Evolutionary conservation across 768 basidiomycete genomes (phyloP).

Genomic region (Omphalotus guepiniiformis): DNA sequence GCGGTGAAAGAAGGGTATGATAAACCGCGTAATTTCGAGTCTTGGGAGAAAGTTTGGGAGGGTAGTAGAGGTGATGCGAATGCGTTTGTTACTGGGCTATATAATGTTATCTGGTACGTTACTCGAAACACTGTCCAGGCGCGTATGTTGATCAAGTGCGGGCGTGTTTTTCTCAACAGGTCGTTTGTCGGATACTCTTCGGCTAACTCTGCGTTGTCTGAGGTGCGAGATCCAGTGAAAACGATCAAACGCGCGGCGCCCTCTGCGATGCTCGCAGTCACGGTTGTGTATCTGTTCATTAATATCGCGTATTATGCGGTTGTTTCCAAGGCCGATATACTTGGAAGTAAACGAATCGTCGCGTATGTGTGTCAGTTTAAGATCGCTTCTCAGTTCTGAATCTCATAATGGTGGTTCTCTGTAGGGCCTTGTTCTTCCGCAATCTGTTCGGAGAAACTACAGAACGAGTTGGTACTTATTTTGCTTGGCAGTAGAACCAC

Average conservation of each 20-base stretch:
- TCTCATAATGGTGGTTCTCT: background rate
- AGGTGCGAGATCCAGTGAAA: conserved; percentile 62
- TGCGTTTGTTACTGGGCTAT: conserved; percentile 59
- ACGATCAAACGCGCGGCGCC: conserved; percentile 72
- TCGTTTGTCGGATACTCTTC: conserved; percentile 71
- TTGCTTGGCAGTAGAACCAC: background rate
- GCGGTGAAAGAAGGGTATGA: conserved; percentile 46
- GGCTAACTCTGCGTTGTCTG: conserved; percentile 71
- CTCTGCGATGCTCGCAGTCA: conserved; percentile 56
- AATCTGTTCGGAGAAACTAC: conserved; percentile 63
- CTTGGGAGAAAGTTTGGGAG: conserved; percentile 64
- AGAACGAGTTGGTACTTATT: conserved; percentile 41
- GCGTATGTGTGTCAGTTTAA: conserved; percentile 41
- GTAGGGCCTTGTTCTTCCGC: conserved; percentile 68
- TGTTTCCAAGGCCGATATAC: conserved; percentile 65
- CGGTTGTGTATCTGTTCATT: conserved; percentile 55
- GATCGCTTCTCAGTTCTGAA: background rate
- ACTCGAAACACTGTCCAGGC: background rate
- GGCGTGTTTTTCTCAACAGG: conserved; percentile 31
- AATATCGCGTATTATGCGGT: conserved; percentile 75
- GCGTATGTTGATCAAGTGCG: background rate
- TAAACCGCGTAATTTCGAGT: conserved; percentile 49
- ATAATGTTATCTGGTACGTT: conserved; percentile 65
- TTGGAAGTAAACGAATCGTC: conserved; percentile 60
- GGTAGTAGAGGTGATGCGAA: conserved; percentile 53